Evolutionary conservation across 768 basidiomycete genomes (phyloP).

Genomic region (Pulveroboletus sp.): DNA sequence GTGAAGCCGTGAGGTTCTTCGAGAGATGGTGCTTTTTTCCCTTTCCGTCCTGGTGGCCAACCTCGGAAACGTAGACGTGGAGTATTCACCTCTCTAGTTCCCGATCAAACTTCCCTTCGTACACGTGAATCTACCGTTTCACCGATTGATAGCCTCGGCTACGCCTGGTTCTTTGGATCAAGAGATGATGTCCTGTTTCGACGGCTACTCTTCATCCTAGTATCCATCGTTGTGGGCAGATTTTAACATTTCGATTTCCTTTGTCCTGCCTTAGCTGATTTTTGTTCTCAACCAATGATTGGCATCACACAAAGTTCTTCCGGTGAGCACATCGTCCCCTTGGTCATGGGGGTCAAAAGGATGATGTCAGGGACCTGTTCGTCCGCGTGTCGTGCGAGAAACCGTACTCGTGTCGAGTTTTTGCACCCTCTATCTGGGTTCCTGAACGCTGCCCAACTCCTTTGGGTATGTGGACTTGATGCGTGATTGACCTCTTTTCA

Average conservation of each 20-base stretch:
- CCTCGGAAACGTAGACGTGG: neutral
- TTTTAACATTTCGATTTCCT: neutral
- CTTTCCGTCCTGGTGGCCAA: too few relatives aligned
- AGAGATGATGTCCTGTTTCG: neutral
- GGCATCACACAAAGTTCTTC: neutral
- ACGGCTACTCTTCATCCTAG: neutral
- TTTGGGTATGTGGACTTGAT: neutral
- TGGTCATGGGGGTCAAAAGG: neutral
- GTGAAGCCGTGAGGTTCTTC: too few relatives aligned
- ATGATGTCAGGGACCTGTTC: neutral
- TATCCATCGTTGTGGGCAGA: constrained; percentile 3
- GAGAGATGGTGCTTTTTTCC: too few relatives aligned
- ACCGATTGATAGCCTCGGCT: too few relatives aligned
- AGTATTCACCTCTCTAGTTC: neutral
- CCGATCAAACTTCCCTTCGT: neutral
- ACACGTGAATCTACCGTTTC: neutral
- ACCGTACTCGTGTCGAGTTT: neutral
- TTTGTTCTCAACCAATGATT: neutral
- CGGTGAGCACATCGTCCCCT: neutral
- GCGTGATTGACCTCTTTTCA: neutral
- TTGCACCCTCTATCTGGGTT: neutral
- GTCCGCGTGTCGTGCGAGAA: constrained; percentile 3
- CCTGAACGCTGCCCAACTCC: neutral
- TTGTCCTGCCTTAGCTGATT: neutral
- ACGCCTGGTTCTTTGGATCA: neutral